phyloP scores from a whole-genome alignment of 257 asterid species.

The Plantago major region DNA sequence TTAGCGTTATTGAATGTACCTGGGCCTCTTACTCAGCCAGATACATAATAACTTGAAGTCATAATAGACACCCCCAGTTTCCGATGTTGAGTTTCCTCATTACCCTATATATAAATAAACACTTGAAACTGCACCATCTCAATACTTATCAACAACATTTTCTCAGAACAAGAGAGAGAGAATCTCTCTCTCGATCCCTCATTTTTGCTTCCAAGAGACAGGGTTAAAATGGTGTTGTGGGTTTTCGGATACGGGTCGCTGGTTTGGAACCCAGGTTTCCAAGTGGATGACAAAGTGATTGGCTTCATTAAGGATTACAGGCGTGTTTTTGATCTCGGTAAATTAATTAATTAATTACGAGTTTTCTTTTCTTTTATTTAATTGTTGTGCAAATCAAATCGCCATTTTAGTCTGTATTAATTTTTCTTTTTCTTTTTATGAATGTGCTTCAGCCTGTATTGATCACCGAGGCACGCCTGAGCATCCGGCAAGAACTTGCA shows the following conservation, averaged over 20 bases:
- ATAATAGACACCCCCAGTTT: no score
- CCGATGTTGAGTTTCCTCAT: no score
- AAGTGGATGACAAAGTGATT: conserved; percentile 71
- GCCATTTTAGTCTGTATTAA: no score
- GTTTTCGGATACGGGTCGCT: conserved; percentile 85
- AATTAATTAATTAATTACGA: conserved; percentile 3
- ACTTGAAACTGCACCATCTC: no score
- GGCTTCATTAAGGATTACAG: conserved; percentile 80
- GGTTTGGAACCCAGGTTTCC: conserved; percentile 97
- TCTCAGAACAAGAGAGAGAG: no score
- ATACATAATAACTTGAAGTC: no score
- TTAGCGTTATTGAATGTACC: no score
- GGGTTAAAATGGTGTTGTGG: conserved; percentile 70
- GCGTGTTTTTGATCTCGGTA: conserved; percentile 91
- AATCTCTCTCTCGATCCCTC: neutral
- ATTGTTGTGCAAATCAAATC: no score
- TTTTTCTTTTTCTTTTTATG: no score
- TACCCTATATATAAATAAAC: no score
- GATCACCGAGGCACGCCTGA: conserved; percentile 97
- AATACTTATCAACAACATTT: no score
- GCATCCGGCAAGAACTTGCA: conserved; percentile 97
- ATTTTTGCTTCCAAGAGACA: neutral
- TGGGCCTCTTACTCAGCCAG: no score
- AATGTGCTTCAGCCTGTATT: conserved; percentile 62
- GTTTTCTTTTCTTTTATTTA: neutral